Evolutionary conservation across 2,329 filamentous ascomycete species (phyloP).

Genomic region (Pyrenochaeta sp.): DNA sequence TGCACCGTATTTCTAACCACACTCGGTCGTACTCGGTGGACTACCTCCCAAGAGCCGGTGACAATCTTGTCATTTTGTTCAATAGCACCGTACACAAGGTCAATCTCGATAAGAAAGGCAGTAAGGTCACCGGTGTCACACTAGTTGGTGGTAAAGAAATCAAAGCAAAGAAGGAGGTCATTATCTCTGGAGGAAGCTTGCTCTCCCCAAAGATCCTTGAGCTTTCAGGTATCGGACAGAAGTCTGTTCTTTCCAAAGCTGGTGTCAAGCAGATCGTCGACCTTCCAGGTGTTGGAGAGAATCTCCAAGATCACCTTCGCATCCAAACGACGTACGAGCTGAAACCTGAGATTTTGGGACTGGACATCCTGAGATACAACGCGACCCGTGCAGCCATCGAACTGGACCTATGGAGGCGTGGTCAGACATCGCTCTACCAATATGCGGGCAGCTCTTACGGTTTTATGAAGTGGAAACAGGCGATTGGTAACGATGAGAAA

Average conservation of each 20-base stretch:
- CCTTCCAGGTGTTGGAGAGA: constrained; percentile 32
- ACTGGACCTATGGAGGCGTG: constrained; percentile 45
- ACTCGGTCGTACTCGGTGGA: constrained; percentile 59
- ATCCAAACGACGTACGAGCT: constrained; percentile 31
- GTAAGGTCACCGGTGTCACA: constrained; percentile 36
- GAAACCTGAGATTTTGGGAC: constrained; percentile 19
- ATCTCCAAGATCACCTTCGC: constrained; percentile 40
- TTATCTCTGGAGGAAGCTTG: constrained; percentile 30
- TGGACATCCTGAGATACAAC: constrained; percentile 31
- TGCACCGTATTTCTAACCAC: constrained; percentile 57
- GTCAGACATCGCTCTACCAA: constrained; percentile 49
- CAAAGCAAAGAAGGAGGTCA: constrained; percentile 38
- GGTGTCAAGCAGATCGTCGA: constrained; percentile 23
- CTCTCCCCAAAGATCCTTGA: constrained; percentile 30
- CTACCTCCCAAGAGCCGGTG: constrained; percentile 51
- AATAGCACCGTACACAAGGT: constrained; percentile 50
- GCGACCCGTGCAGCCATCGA: constrained; percentile 49
- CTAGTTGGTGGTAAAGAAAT: constrained; percentile 34
- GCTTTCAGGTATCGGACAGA: constrained; percentile 31
- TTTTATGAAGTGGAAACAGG: constrained; percentile 54
- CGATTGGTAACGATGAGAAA: constrained; percentile 33
- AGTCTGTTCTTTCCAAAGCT: constrained; percentile 12
- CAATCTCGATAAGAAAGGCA: constrained; percentile 33
- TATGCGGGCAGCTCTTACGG: constrained; percentile 50
- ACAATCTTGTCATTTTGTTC: constrained; percentile 53